Evolutionary conservation across 2,329 filamentous ascomycete species (phyloP).

Genomic region (Fusarium citri): DNA sequence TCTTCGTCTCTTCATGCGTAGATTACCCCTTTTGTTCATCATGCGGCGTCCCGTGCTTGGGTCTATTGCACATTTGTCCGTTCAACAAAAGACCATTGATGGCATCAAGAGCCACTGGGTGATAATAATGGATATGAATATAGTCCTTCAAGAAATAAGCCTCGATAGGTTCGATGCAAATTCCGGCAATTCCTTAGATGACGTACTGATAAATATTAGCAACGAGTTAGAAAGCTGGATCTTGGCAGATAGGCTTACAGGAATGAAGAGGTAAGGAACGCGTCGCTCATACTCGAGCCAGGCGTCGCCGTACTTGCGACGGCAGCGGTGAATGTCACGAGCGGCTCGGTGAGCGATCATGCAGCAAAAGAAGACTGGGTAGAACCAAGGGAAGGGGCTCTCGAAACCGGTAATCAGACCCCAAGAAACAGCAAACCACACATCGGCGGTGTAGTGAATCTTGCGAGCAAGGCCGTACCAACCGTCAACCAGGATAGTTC

Average conservation of each 20-base stretch:
- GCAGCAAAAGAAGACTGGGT: conserved; percentile 81
- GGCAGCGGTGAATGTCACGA: conserved; percentile 82
- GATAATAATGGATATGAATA: conserved; percentile 10
- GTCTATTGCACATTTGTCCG: not conserved
- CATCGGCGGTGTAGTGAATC: conserved; percentile 63
- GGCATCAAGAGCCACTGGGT: not conserved
- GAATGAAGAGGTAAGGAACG: conserved; percentile 88
- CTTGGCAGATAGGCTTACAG: conserved; percentile 53
- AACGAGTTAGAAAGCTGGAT: not conserved
- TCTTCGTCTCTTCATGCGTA: conserved; percentile 26
- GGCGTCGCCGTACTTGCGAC: conserved; percentile 82
- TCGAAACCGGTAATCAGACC: conserved; percentile 64
- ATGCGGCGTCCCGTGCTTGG: not conserved
- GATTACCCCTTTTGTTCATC: conserved; percentile 7
- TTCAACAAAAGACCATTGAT: not conserved
- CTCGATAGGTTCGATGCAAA: not conserved
- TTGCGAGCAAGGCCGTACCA: conserved; percentile 84
- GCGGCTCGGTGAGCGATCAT: conserved; percentile 86
- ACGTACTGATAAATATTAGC: conserved; percentile 53
- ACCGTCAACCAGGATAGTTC: conserved; percentile 83
- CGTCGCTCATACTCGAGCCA: conserved; percentile 83
- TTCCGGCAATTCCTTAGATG: conserved; percentile 49
- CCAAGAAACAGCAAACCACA: conserved; percentile 63
- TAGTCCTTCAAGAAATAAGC: not conserved
- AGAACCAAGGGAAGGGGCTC: conserved; percentile 92